These are phyloP conservation scores for Aspergillus sp. DNA, from an alignment of 2,329 filamentous ascomycete species.

Conservation along the genomic window DNA sequence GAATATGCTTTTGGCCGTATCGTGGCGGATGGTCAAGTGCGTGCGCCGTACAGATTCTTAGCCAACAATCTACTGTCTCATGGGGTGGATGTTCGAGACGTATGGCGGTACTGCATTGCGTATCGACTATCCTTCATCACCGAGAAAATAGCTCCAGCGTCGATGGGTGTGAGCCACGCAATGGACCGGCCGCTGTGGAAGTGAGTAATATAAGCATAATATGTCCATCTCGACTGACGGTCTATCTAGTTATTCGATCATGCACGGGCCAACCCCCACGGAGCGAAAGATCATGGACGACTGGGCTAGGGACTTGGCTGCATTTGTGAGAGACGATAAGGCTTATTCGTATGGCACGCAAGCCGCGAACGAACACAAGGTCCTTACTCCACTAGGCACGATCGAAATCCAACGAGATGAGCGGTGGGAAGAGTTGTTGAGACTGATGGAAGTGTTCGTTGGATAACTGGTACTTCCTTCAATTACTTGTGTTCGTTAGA, in stretches of 20 bases:
- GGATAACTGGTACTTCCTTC: background rate
- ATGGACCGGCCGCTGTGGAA: constrained; percentile 48
- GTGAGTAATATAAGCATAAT: no score
- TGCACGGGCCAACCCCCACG: constrained; percentile 34
- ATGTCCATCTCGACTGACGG: no score
- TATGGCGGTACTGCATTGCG: constrained; percentile 45
- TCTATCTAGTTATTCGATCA: constrained; percentile 33
- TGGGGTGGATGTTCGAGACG: constrained; percentile 32
- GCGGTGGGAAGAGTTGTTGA: constrained; percentile 28
- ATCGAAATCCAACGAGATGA: constrained; percentile 37
- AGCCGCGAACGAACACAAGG: constrained; percentile 34
- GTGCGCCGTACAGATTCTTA: constrained; percentile 19
- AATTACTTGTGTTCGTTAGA: no score
- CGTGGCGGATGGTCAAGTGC: constrained; percentile 21
- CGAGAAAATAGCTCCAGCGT: constrained; percentile 36
- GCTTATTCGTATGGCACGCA: constrained; percentile 34
- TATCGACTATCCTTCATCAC: constrained; percentile 44
- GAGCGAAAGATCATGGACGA: constrained; percentile 37
- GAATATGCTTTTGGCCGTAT: constrained; percentile 41
- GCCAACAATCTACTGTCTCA: constrained; percentile 21
- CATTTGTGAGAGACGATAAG: constrained; percentile 35
- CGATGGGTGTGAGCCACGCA: constrained; percentile 31
- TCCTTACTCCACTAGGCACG: constrained; percentile 28
- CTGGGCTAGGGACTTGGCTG: constrained; percentile 38
- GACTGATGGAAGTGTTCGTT: constrained; percentile 16